phyloP scores from a whole-genome alignment of 2,329 filamentous ascomycete species.

The Colletotrichum eremochloae region DNA sequence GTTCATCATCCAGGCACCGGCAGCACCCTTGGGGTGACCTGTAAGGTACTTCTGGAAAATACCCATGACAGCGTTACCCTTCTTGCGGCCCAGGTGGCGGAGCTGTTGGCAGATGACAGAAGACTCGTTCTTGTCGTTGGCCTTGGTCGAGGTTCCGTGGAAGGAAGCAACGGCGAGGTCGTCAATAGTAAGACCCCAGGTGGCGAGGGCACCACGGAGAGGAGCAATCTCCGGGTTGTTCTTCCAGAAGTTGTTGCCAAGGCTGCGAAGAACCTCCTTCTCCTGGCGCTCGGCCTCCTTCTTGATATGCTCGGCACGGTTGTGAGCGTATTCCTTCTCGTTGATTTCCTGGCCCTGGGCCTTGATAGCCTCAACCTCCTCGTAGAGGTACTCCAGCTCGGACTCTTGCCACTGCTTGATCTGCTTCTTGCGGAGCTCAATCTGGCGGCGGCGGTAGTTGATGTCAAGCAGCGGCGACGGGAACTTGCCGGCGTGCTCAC shows the following conservation, averaged over 20 bases:
- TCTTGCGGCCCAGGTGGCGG: slow-evolving; percentile 91
- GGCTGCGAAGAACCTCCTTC: slow-evolving; percentile 90
- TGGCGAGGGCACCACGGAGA: slow-evolving; percentile 93
- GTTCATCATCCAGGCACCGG: slow-evolving; percentile 99
- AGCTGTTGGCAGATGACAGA: slow-evolving; percentile 97
- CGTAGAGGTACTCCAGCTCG: slow-evolving; percentile 91
- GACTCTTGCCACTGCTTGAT: slow-evolving; percentile 98
- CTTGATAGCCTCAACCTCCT: slow-evolving; percentile 94
- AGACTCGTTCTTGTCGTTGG: slow-evolving; percentile 99
- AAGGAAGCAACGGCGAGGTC: slow-evolving; percentile 96
- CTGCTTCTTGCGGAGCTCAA: slow-evolving; percentile 92
- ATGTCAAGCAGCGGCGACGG: slow-evolving; percentile 96
- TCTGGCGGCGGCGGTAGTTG: slow-evolving; percentile 95
- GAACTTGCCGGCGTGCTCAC: slow-evolving; percentile 91
- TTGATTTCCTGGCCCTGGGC: slow-evolving; percentile 79
- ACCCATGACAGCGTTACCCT: slow-evolving; percentile 95
- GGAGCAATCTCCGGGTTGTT: slow-evolving; percentile 93
- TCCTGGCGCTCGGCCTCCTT: slow-evolving; percentile 88
- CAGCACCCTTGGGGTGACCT: slow-evolving; percentile 98
- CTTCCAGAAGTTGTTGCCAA: slow-evolving; percentile 99
- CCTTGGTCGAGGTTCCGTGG: slow-evolving; percentile 98
- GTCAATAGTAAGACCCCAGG: slow-evolving; percentile 97
- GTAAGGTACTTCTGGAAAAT: slow-evolving; percentile 99
- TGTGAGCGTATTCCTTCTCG: slow-evolving; percentile 86
- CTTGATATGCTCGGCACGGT: slow-evolving; percentile 88